A percentile compares a stretch with the other conserved stretches of the same genome.
Evolutionary conservation across 306 rosid species (phyloP).

Genomic region (Potentilla sterilis): DNA sequence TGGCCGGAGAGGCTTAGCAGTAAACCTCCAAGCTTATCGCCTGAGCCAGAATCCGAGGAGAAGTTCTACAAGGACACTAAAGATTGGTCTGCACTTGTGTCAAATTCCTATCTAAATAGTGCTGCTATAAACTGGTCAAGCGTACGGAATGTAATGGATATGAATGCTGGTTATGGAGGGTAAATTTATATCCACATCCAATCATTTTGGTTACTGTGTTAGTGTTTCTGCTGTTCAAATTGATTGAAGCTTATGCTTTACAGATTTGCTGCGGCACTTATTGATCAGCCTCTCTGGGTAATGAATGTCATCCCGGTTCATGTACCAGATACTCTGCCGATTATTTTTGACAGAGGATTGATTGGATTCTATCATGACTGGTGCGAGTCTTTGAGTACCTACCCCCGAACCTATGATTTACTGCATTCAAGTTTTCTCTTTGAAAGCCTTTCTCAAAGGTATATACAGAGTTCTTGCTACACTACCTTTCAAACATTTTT

Average conservation of each 20-base stretch:
- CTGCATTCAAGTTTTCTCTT: constrained; percentile 79
- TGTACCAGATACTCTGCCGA: constrained; percentile 59
- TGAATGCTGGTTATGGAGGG: constrained; percentile 99
- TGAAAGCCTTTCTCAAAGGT: constrained; percentile 60
- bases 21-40: constrained; percentile 59
- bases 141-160: constrained; percentile 85
- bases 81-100: constrained; percentile 64
- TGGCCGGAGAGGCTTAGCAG: constrained; percentile 86
- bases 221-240: not conserved
- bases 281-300: constrained; percentile 78
- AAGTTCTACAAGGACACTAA: constrained; percentile 59
- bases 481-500: not conserved
- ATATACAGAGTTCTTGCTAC: not conserved
- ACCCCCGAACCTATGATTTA: constrained; percentile 88
- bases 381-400: constrained; percentile 89
- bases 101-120: constrained; percentile 49
- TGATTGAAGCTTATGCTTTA: constrained; percentile 9
- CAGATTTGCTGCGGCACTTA: constrained; percentile 90
- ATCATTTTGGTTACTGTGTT: not conserved
- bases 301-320: constrained; percentile 85
- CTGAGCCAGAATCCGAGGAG: constrained; percentile 39
- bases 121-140: constrained; percentile 67
- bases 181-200: constrained; percentile 31
- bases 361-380: constrained; percentile 92
- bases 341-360: constrained; percentile 77